These are phyloP conservation scores for Lachancea dasiensis DNA, from an alignment of 805 yeast species.

Conservation along the genomic window DNA sequence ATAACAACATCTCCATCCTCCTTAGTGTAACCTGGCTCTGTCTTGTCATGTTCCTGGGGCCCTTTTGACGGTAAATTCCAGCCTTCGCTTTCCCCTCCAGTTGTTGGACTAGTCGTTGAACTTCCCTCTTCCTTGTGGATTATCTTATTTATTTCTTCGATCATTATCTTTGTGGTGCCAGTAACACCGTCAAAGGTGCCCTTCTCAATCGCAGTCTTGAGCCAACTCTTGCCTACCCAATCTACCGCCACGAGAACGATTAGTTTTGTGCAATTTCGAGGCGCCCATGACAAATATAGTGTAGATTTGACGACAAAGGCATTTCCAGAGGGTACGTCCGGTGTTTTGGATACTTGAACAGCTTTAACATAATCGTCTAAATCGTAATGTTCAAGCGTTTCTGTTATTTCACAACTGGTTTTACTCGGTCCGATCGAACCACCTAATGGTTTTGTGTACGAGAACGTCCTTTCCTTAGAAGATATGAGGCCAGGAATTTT, in stretches of 20 bases:
- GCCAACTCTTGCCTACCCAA: conserved; percentile 77
- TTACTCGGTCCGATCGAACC: conserved; percentile 74
- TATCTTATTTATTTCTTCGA: conserved; percentile 41
- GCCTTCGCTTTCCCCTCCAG: conserved; percentile 11
- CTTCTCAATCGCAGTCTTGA: conserved; percentile 67
- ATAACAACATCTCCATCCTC: conserved; percentile 49
- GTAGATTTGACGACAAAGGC: conserved; percentile 58
- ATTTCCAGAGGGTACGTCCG: conserved; percentile 79
- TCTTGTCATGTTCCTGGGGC: conserved; percentile 40
- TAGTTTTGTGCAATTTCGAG: conserved; percentile 46
- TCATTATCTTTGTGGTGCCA: conserved; percentile 45
- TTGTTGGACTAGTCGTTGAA: conserved; percentile 11
- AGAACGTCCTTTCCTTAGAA: conserved; percentile 41
- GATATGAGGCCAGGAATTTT: conserved; percentile 38
- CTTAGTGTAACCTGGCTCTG: conserved; percentile 38
- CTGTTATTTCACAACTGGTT: conserved; percentile 59
- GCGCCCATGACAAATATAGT: conserved; percentile 57
- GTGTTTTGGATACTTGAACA: conserved; percentile 57
- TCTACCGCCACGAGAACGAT: conserved; percentile 50
- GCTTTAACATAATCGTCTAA: conserved; percentile 43
- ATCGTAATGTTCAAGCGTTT: conserved; percentile 49
- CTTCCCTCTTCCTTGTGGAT: conserved; percentile 9
- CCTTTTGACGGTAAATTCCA: conserved; percentile 31
- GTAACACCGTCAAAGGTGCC: conserved; percentile 70
- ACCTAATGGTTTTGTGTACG: conserved; percentile 57